Evolutionary conservation across 192 early-diverging fungal genomes (phyloP).

Genomic region (Dimargaris verticillata): DNA sequence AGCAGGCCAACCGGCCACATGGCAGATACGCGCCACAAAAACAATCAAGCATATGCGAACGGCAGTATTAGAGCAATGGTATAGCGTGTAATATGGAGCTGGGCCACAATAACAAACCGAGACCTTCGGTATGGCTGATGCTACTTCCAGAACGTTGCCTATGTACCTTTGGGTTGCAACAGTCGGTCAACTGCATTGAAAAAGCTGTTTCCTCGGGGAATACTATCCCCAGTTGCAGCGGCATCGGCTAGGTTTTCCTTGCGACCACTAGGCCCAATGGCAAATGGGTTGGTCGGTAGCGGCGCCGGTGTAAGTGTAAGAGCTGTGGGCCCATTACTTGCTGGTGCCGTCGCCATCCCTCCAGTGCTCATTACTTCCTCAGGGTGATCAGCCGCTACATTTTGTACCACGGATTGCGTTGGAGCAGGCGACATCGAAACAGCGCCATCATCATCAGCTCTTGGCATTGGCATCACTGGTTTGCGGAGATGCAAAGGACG

Average conservation of each 20-base stretch:
- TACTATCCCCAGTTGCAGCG: slow-evolving; percentile 12
- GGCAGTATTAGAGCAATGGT: neutral
- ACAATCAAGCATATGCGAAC: neutral
- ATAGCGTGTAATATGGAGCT: neutral
- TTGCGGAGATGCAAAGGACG: too few species aligned
- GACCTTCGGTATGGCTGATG: neutral
- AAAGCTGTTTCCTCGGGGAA: slow-evolving; percentile 27
- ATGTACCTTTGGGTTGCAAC: neutral
- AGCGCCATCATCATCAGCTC: too few species aligned
- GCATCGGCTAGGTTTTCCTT: neutral
- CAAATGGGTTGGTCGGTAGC: slow-evolving; percentile 23
- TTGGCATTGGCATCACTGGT: too few species aligned
- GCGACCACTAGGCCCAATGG: slow-evolving; percentile 23
- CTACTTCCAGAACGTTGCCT: too few species aligned
- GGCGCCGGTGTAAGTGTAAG: slow-evolving; percentile 16
- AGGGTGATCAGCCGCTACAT: too few species aligned
- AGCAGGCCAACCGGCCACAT: neutral
- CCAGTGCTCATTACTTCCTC: too few species aligned
- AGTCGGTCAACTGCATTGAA: slow-evolving; percentile 19
- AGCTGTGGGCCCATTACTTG: too few species aligned
- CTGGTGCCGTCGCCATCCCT: too few species aligned
- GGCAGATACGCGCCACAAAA: neutral
- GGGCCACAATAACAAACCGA: neutral
- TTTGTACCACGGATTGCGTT: too few species aligned
- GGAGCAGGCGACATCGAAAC: too few species aligned